Conservation (phyloP, 805 yeast genomes). For the Metschnikowia baotianmanensis region DNA sequence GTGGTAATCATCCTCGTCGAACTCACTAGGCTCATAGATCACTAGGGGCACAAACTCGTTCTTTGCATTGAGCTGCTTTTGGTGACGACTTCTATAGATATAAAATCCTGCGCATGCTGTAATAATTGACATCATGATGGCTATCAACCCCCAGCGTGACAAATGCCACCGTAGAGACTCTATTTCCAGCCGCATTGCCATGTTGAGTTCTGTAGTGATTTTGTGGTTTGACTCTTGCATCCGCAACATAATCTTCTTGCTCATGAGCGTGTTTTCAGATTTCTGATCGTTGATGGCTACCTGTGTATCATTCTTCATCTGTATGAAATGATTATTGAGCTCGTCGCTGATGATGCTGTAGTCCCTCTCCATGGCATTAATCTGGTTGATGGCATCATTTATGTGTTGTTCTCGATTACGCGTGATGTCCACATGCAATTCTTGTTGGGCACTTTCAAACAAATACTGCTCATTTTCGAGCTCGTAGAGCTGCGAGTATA, state of each 20-base stretch:
- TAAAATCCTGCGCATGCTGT: slow-evolving; percentile 52
- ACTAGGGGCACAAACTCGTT: slow-evolving; percentile 43
- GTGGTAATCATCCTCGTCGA: slow-evolving; percentile 53
- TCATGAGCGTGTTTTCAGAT: slow-evolving; percentile 75
- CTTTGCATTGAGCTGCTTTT: slow-evolving; percentile 23
- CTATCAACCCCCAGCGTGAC: slow-evolving; percentile 81
- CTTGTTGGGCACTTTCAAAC: slow-evolving; percentile 90
- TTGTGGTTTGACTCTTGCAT: slow-evolving; percentile 83
- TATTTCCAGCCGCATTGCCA: slow-evolving; percentile 80
- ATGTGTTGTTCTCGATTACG: slow-evolving; percentile 68
- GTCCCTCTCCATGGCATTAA: slow-evolving; percentile 69
- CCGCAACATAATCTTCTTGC: slow-evolving; percentile 61
- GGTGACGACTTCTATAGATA: slow-evolving; percentile 34
- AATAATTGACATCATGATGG: slow-evolving; percentile 65
- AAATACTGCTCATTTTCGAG: slow-evolving; percentile 84
- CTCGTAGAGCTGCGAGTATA: slow-evolving; percentile 58
- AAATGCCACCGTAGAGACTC: slow-evolving; percentile 92
- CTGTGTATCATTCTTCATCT: slow-evolving; percentile 68
- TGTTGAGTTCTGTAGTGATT: slow-evolving; percentile 75
- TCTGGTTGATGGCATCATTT: slow-evolving; percentile 61
- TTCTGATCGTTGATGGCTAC: slow-evolving; percentile 85
- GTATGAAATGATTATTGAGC: slow-evolving; percentile 57
- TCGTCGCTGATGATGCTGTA: slow-evolving; percentile 75
- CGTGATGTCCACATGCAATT: slow-evolving; percentile 73
- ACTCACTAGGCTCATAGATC: slow-evolving; percentile 47